Base-by-base conservation (phyloP, 495 filamentous ascomycete genomes). In the Rhypophila decipiens region DNA sequence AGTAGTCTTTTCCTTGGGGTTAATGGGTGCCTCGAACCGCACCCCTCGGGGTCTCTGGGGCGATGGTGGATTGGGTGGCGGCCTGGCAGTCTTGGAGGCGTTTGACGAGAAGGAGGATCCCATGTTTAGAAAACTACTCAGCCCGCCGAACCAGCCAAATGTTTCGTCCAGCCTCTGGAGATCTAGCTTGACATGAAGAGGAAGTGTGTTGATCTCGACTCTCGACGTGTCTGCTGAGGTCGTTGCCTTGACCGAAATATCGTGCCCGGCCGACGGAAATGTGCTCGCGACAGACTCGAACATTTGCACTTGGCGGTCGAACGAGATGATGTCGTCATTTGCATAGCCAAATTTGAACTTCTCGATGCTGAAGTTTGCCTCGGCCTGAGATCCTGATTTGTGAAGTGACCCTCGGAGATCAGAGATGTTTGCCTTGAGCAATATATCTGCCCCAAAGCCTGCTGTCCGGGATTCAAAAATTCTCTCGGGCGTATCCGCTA, bases 81-180 rank as follows among this genome's bases (percentile, higher is more conserved):
- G 53, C 13, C 67, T 64, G 17, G 55, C 56, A 2, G 73, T 71
- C 22, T 76, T 71, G 0, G 83, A 83, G 8, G 79, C 73, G 46
- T 80, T 82, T 1, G 87, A 90, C 19, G 82, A 80, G 23, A 94
- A 85, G 1, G 90, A 96, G 52, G 78, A 87, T 42, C 89, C 83
- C 51, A 95, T 77, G 51, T 90, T 91, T 24, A 99, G 67, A 37
- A 99, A 85, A 50, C 88, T 88, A 58, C 91, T 96, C 17, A 99
- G 69, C 0, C 94, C 94, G 13, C 93, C 94, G 59, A 96, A 87
- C 75, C 87, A 90, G 24, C 80, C 78, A 42, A 97, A 78, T 4
- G 85, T 85, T 42, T 95, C 91, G 52, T 99, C 94, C 11, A 97
- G 57, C 33, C 77, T 80, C 50, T 84, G 83, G 10, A 96, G 71